Base-by-base conservation (phyloP, 495 filamentous ascomycete genomes). In the Aspergillus saccharolyticus region DNA sequence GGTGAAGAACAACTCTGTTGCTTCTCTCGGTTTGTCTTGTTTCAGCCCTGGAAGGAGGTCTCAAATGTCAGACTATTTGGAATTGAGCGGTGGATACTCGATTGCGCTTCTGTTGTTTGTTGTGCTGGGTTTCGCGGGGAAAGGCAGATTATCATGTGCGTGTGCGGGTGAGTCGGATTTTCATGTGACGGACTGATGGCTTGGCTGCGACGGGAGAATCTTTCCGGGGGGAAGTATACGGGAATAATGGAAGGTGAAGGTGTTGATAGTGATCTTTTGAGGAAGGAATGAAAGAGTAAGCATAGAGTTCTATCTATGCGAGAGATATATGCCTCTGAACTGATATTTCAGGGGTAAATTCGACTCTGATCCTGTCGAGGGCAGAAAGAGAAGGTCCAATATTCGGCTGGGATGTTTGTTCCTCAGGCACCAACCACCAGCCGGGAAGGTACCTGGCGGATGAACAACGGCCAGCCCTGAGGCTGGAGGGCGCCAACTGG, bases 181-280 rank as follows among this genome's bases (percentile, higher is more conserved):
- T 52, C 51, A 57, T 52, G 55, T 61, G 59, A 44, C 42, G 21
- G 30, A 39, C 33, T 18, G 18, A 12, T 39, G 33, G 33, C 33
- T 39, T 15, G 12, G 5, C 12, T 39, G 33, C 33, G 12, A 39
- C 33, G 33, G 50, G 42, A 17, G 18, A 52, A 4, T 45, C 12
- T 18, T 22, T 9, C 19, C 15, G 42, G 8, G 42, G 25, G 17
- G 42, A 39, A 57, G 28, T 44, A 33, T 20, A 49, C n/a, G 46
- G n/a, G 30, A 25, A 9, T 10, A 12, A 47, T 15, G 24, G 20
- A 47, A 30, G 30, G 42, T 44, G 49, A 42, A n/a, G n/a, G n/a
- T n/a, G n/a, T n/a, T n/a, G n/a, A n/a, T n/a, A n/a, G n/a, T n/a
- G n/a, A n/a, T n/a, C n/a, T n/a, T n/a, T 22, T n/a, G 42, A 54